Percentiles rank a stretch among this genome's conserved stretches.
These are phyloP conservation scores for Coemansia sp. DNA, from an alignment of 192 early-diverging fungal genomes.

Conservation along the genomic window DNA sequence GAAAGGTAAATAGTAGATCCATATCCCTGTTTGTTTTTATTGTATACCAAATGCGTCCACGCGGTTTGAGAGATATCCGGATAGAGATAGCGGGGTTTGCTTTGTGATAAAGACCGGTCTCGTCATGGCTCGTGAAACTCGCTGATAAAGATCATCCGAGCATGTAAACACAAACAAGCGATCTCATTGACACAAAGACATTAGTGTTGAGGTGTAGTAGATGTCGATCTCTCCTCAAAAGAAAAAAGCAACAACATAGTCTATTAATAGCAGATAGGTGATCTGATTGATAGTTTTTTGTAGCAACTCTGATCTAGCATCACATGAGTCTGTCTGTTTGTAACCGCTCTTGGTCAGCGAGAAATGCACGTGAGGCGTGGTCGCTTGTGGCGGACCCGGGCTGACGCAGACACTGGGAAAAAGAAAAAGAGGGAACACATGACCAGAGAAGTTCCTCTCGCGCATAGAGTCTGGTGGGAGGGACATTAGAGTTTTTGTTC, in stretches of 20 bases:
- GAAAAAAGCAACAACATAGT: too few species aligned
- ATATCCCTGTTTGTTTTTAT: not conserved
- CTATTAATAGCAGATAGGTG: not conserved
- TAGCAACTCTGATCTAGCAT: conserved; percentile 6
- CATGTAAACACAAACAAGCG: not conserved
- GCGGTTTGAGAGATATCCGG: not conserved
- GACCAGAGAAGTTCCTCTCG: not conserved
- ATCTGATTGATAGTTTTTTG: not conserved
- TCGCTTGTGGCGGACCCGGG: not conserved
- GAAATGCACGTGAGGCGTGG: not conserved
- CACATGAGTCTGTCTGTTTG: not conserved
- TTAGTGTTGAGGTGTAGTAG: not conserved
- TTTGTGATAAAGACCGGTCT: not conserved
- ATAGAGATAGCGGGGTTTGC: not conserved
- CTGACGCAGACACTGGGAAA: not conserved
- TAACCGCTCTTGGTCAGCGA: conserved; percentile 4
- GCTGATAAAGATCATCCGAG: not conserved
- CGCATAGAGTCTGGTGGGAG: not conserved
- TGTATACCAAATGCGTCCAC: not conserved
- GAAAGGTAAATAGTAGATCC: not conserved
- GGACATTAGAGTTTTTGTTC: not conserved
- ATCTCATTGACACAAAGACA: not conserved
- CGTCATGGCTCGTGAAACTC: not conserved
- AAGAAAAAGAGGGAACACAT: not conserved
- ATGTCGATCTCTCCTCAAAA: conserved; percentile 9